Evolutionary conservation across 2,329 filamentous ascomycete species (phyloP).

Genomic region (Trichoderma cornu-damae): DNA sequence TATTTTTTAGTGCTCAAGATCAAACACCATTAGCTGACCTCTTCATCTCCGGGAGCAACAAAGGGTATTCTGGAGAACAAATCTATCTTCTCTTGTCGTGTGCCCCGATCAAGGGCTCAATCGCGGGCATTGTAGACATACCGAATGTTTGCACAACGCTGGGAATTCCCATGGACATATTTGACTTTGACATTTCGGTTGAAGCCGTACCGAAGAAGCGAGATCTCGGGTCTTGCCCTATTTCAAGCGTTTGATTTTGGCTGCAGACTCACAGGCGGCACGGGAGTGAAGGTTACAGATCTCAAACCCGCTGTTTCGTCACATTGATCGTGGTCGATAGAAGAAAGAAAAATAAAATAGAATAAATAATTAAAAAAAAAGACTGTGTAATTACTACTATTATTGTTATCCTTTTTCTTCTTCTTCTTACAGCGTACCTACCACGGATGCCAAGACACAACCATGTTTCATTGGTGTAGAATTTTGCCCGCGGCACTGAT

Average conservation of each 20-base stretch:
- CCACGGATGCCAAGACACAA: background rate
- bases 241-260: conserved; percentile 16
- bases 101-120: conserved; percentile 80
- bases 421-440: too few species aligned
- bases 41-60: background rate
- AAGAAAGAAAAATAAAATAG: background rate
- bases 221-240: conserved; percentile 23
- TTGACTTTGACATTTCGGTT: conserved; percentile 78
- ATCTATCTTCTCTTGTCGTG: conserved; percentile 81
- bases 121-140: conserved; percentile 86
- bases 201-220: conserved; percentile 24
- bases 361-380: too few species aligned
- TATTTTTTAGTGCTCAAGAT: too few species aligned
- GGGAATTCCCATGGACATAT: conserved; percentile 87
- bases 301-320: background rate
- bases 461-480: conserved; percentile 6
- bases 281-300: background rate
- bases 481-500: background rate
- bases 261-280: background rate
- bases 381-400: too few species aligned
- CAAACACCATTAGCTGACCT: background rate
- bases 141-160: conserved; percentile 88
- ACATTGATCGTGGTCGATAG: background rate
- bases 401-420: too few species aligned
- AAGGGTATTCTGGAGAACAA: conserved; percentile 68